Evolutionary conservation across 106 monocot genomes (phyloP), one percentile per base, ranked within the genome.

Genomic region (Apostasia ramifera): DNA sequence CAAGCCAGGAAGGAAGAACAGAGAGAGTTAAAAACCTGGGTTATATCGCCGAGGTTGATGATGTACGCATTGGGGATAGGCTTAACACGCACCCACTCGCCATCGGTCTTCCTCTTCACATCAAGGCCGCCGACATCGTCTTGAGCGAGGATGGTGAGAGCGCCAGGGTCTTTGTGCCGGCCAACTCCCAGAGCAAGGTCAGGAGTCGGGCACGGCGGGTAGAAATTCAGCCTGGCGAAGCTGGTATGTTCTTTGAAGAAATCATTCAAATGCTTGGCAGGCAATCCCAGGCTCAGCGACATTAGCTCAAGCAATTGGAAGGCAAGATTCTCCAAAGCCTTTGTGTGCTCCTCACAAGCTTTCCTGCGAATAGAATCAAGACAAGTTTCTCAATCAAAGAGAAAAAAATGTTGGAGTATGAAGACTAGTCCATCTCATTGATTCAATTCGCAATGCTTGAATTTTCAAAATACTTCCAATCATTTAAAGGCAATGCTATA

Each of bases 161-260:
- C 90, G 14, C 91, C 87, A 5, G 15, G 44, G 46, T 91, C 91
- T 74, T 84, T 91, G 77, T 91, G 91, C 39, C 77, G 91, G 47
- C 91, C 91, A 39, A 91, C 87, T 47, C 91, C 91, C 0, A 91
- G 78, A 2, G 87, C 87, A 3, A 91, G 87, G 47, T 84, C 44
- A 0, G 91, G 87, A 44, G 69, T 70, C 9, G 91, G 87, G 69
- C 91, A 87, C 0, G 81, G 84, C 5, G 87, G 87, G 68, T 91
- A 91, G 77, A 87, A 80, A 59, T 87, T 87, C 37, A 91, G 75
- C 48, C 91, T 70, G 60, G 84, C 14, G 71, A 80, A 82, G 66
- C 73, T 77, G 6, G 73, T 73, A 57, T 76, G 70, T 3, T 82
- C 79, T 8, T 76, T 54, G 59, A 91, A 91, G 79, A 76, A 91